A percentile compares a stretch with the other conserved stretches of the same genome.
phyloP scores from a whole-genome alignment of 768 basidiomycete species.

The Cubamyces lactineus region DNA sequence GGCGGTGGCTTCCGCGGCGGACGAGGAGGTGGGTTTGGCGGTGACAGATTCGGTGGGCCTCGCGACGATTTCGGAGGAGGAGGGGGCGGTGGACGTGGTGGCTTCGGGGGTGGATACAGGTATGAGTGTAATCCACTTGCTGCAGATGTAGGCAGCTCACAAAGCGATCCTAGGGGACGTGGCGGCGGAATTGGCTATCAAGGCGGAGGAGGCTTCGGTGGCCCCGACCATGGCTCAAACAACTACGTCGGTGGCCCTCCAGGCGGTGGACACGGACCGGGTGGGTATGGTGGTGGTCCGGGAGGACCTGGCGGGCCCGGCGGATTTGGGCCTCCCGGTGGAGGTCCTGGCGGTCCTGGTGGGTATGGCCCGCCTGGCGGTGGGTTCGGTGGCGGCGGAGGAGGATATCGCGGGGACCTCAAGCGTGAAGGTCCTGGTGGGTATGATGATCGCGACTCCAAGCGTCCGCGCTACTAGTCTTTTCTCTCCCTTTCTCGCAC shows the following conservation, averaged over 20 bases:
- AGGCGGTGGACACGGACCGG: slow-evolving; percentile 35
- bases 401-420: slow-evolving; percentile 71
- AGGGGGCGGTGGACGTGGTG: slow-evolving; percentile 41
- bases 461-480: slow-evolving; percentile 75
- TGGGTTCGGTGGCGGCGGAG: slow-evolving; percentile 48
- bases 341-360: slow-evolving; percentile 50
- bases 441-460: slow-evolving; percentile 80
- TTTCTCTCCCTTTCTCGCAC: slow-evolving; percentile 1
- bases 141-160: slow-evolving; percentile 3
- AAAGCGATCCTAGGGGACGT: slow-evolving; percentile 49
- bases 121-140: not conserved
- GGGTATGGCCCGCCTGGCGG: slow-evolving; percentile 52
- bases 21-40: slow-evolving; percentile 39
- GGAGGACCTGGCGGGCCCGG: slow-evolving; percentile 42
- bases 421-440: slow-evolving; percentile 78
- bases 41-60: slow-evolving; percentile 40
- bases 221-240: slow-evolving; percentile 41
- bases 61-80: slow-evolving; percentile 41
- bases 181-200: slow-evolving; percentile 76
- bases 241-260: slow-evolving; percentile 46
- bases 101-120: slow-evolving; percentile 34
- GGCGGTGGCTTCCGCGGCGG: slow-evolving; percentile 39
- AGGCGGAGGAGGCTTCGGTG: slow-evolving; percentile 56
- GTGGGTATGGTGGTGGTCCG: slow-evolving; percentile 36
- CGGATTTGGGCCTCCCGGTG: slow-evolving; percentile 44